These are phyloP conservation scores for Alopecurus myosuroides DNA, from an alignment of 176 grass and related monocot species.

Conservation along the genomic window DNA sequence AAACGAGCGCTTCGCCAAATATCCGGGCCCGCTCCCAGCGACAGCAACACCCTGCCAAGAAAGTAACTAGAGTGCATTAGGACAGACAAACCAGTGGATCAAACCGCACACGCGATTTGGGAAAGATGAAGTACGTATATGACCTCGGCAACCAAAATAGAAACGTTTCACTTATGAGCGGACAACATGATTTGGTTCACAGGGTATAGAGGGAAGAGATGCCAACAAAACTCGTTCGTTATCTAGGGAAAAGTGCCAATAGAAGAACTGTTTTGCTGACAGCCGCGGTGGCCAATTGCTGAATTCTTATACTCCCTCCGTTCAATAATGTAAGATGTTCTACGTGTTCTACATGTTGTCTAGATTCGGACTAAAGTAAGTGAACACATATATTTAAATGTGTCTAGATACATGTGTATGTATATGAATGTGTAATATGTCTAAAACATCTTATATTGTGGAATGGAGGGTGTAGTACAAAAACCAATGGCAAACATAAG, in stretches of 20 bases:
- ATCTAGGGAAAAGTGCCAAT: not conserved
- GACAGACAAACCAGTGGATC: not conserved
- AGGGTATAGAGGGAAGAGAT: not conserved
- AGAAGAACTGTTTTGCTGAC: not conserved
- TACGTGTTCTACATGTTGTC: no score
- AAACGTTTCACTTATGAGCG: not conserved
- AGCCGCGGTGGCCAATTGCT: not conserved
- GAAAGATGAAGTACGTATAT: no score
- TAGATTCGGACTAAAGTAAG: no score
- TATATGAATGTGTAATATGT: no score
- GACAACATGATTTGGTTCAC: not conserved
- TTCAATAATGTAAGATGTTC: no score
- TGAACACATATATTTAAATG: no score
- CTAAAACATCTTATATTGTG: no score
- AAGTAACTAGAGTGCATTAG: not conserved
- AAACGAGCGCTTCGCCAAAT: slow-evolving; percentile 15
- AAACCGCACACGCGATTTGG: not conserved
- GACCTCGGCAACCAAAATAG: not conserved
- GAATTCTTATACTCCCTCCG: not conserved
- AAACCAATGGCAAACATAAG: not conserved
- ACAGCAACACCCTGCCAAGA: not conserved
- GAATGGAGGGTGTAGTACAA: no score
- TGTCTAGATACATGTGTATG: no score
- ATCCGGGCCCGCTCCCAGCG: not conserved
- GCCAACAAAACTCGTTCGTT: not conserved